A percentile compares a stretch with the other conserved stretches of the same genome.
Conservation (phyloP, 139 green algal species). For the Chlamydomonas sphaeroides region DNA sequence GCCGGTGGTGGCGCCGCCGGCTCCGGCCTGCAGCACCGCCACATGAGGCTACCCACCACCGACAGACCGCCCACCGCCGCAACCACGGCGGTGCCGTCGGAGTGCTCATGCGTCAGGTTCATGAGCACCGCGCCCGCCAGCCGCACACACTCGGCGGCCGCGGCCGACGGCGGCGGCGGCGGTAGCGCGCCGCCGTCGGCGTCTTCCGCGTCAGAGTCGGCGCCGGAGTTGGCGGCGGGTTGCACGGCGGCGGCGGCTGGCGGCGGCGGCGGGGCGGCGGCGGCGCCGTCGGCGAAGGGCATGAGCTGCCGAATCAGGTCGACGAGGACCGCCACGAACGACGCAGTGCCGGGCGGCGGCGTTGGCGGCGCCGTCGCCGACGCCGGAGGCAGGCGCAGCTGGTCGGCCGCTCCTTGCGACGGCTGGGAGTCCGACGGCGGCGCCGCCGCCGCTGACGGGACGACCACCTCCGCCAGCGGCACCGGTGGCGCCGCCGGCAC, state of each 20-base stretch:
- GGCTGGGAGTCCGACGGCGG: no score
- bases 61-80: conserved; percentile 42
- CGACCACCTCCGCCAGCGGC: no score
- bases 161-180: no score
- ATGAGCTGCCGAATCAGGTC: conserved; percentile 24
- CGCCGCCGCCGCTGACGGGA: no score
- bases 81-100: conserved; percentile 53
- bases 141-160: conserved; percentile 49
- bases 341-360: not conserved
- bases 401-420: no score
- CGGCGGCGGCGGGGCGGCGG: not conserved
- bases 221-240: no score
- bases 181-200: not conserved
- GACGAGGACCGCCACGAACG: conserved; percentile 34
- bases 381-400: not conserved
- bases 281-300: not conserved
- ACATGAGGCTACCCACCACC: conserved; percentile 8
- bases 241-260: not conserved
- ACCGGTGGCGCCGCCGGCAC: conserved; percentile 32
- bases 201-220: no score
- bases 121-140: conserved; percentile 71
- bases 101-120: conserved; percentile 80
- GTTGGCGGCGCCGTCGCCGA: no score
- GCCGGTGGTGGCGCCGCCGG: not conserved
- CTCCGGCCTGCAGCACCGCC: conserved; percentile 7